Conservation (phyloP, 2,329 filamentous ascomycete genomes). For the Phoma sp. region DNA sequence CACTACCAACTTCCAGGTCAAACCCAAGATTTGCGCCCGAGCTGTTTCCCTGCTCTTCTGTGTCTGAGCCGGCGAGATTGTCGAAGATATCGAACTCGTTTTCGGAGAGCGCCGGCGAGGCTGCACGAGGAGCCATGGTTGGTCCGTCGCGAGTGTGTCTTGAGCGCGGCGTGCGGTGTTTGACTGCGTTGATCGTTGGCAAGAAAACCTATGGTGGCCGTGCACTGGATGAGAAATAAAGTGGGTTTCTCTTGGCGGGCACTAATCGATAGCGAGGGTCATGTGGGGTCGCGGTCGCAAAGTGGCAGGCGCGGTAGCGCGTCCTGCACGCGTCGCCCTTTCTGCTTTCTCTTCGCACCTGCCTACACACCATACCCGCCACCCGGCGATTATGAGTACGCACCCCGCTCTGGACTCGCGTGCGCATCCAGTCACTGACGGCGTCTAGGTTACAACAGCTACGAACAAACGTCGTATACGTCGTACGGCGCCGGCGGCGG, state of each 20-base stretch:
- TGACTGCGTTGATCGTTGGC: slow-evolving; percentile 12
- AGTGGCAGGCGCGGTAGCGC: slow-evolving; percentile 29
- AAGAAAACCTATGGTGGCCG: not conserved
- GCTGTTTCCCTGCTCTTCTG: slow-evolving; percentile 51
- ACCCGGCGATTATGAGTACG: slow-evolving; percentile 20
- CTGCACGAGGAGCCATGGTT: slow-evolving; percentile 74
- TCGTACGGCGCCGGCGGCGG: slow-evolving; percentile 63
- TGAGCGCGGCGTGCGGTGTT: slow-evolving; percentile 17
- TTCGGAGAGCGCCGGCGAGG: slow-evolving; percentile 85
- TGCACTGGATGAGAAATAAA: slow-evolving; percentile 26
- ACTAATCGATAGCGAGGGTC: not conserved
- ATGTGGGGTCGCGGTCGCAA: slow-evolving; percentile 32
- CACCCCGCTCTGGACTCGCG: slow-evolving; percentile 21
- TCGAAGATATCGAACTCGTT: slow-evolving; percentile 89
- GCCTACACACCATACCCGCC: slow-evolving; percentile 15
- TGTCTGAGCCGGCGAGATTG: slow-evolving; percentile 71
- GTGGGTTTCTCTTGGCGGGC: slow-evolving; percentile 38
- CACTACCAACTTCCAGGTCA: slow-evolving; percentile 54
- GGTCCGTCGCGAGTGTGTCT: slow-evolving; percentile 3
- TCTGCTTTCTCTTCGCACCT: slow-evolving; percentile 10
- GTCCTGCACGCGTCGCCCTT: slow-evolving; percentile 31
- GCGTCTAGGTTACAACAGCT: slow-evolving; percentile 41
- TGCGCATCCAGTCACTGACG: slow-evolving; percentile 23
- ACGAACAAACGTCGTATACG: slow-evolving; percentile 58
- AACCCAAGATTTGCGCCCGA: slow-evolving; percentile 46